Conservation (phyloP, 1,139 yeast genomes). For the Yamadazyma sp. region DNA sequence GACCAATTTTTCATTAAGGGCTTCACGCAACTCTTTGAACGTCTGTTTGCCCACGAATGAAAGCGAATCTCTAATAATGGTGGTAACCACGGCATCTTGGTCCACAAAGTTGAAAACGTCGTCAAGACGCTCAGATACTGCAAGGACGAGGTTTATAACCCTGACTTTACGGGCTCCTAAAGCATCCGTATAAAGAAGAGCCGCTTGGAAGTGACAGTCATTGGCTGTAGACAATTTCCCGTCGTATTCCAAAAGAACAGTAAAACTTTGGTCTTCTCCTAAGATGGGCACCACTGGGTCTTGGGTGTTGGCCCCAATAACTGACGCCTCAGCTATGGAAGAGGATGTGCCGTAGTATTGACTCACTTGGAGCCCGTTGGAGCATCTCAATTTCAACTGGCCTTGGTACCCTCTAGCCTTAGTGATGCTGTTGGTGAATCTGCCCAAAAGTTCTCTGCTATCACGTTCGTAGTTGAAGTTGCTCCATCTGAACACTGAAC, state of each 20-base stretch:
- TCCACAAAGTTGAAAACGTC: conserved; percentile 84
- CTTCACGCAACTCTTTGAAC: conserved; percentile 61
- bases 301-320: conserved; percentile 34
- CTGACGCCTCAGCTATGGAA: conserved; percentile 26
- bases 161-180: conserved; percentile 81
- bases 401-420: conserved; percentile 72
- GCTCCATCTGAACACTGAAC: conserved; percentile 63
- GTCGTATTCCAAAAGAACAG: conserved; percentile 74
- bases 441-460: conserved; percentile 63
- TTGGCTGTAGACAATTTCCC: conserved; percentile 68
- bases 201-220: conserved; percentile 92
- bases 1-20: conserved; percentile 63
- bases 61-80: conserved; percentile 73
- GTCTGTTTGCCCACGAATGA: conserved; percentile 60
- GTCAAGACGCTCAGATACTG: conserved; percentile 72
- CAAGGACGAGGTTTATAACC: conserved; percentile 77
- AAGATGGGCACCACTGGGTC: conserved; percentile 78
- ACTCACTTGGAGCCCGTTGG: conserved; percentile 84
- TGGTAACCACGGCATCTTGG: conserved; percentile 71
- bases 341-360: conserved; percentile 64
- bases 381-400: conserved; percentile 80
- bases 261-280: conserved; percentile 63
- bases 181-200: conserved; percentile 76
- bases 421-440: conserved; percentile 50
- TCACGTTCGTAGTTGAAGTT: conserved; percentile 71